Evolutionary conservation across 768 basidiomycete species (phyloP), one percentile per base, ranked within the genome.

Genomic region (Pisolithus tinctorius): DNA sequence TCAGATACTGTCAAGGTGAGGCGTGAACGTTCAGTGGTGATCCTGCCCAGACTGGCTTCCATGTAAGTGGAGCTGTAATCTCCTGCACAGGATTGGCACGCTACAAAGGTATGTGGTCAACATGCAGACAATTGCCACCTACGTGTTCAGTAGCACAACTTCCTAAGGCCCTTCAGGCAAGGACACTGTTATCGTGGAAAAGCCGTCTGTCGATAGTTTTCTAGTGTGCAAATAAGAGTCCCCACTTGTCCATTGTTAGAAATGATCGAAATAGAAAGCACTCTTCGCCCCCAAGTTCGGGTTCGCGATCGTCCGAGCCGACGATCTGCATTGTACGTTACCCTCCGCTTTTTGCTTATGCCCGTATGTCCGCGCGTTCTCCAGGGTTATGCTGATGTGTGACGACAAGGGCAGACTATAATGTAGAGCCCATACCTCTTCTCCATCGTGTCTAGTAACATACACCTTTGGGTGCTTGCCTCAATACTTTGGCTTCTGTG

Each of bases 311-410:
- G 25, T 9, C 34, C 45, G 45, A 31, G 31, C 34, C 31, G 34
- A 47, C 45, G 45, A 47, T 47, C 45, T 47, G 45, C 45, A 25
- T 4, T 47, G 45, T 47, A 47, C 45, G 45, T 47, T 36, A 47
- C 34, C 10, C 16, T 37, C 31, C 31, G 31, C 34, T 39, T 27
- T 23, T 4, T 47, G 25, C 27, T 43, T 50, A 45, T 45, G n/a
- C 43, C 43, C 43, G 43, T 27, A 45, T 45, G 26, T 45, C 43
- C 43, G 43, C 29, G 2, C 16, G 11, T 16, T n/a, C 43, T 26
- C 43, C 23, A 43, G 13, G 14, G 43, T 45, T 17, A 41, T 41
- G 40, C 11, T 41, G 23, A 41, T 23, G 23, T 20, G 23, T 41
- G 40, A 23, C 40, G 23, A 7, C 7, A 23, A 20, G 23, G 40